Base-by-base conservation (phyloP, 352 stramenopile species). In the Pythium brassicae region DNA sequence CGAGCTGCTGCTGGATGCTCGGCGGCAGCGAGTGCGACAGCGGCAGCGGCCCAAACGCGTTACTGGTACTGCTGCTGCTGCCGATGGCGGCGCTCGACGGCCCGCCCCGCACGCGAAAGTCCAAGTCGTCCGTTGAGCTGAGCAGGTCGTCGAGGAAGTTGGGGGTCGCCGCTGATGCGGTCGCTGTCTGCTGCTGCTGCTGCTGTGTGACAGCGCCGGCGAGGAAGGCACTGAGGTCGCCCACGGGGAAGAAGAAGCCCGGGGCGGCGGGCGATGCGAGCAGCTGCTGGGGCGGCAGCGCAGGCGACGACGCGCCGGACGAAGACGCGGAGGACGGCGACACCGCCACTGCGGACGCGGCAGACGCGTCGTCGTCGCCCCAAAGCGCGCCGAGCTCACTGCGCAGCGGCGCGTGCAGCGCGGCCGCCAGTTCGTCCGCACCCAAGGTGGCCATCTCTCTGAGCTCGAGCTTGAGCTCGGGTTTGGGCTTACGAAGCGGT, bases 91-190 rank as follows among this genome's bases (percentile, higher is more conserved):
- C 44, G 27, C 29, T 63, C 50, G 15, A 57, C 37, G 50, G 20
- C 15, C 55, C 26, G 19, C 44, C 20, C 25, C 49, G 39, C 22
- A 44, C 25, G 20, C 47, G 40, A 45, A 59, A 44, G 45, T 57
- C 35, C 35, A 48, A 57, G 17, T 76, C 71, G 39, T 78, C 66
- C 6, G 55, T 51, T 1, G 52, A 53, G 8, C 52, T 57, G 23
- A 82, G 40, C 35, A 84, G 54, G 45, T 84, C 74, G 52, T 84
- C 74, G 50, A 84, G 62, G 50, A 81, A 78, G 29, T 65, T 78
- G 43, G 61, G 60, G 3, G 49, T 60, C 39, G 55, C 26, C 47
- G 55, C 45, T 25, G 39, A 22, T 55, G 27, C 34, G 20, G 23
- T 40, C 40, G 20, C 51, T 23, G 39, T 37, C 32, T 17, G 32